These are phyloP conservation scores for Elongisporangium anandrum DNA, from an alignment of 352 stramenopile species.

Conservation along the genomic window DNA sequence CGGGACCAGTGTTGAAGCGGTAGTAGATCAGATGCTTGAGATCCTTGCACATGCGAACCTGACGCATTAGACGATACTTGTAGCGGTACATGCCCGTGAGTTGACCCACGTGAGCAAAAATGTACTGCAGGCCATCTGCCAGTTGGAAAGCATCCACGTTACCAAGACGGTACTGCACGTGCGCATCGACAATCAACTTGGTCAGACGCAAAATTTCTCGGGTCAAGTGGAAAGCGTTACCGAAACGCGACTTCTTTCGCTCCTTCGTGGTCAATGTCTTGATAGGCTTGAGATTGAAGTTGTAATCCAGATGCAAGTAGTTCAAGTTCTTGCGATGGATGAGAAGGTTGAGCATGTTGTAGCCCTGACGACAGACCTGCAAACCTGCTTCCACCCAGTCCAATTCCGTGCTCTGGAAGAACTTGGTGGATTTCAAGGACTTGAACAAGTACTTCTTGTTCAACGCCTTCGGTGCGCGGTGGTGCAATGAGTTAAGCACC, in stretches of 20 bases:
- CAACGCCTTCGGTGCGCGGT: slow-evolving; percentile 89
- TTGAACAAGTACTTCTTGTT: slow-evolving; percentile 99
- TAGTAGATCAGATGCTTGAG: slow-evolving; percentile 99
- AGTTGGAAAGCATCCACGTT: slow-evolving; percentile 99
- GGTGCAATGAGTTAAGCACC: slow-evolving; percentile 98
- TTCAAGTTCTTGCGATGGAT: slow-evolving; percentile 99
- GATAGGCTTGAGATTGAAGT: slow-evolving; percentile 99
- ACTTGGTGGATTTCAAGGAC: slow-evolving; percentile 99
- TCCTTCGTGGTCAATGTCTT: slow-evolving; percentile 99
- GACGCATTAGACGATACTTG: slow-evolving; percentile 98
- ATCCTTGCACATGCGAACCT: slow-evolving; percentile 99
- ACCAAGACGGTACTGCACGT: slow-evolving; percentile 99
- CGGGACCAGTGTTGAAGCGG: slow-evolving; percentile 99
- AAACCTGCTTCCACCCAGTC: slow-evolving; percentile 99
- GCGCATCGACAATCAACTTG: slow-evolving; percentile 99
- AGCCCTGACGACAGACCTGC: slow-evolving; percentile 97
- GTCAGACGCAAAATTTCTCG: slow-evolving; percentile 99
- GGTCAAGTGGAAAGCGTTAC: slow-evolving; percentile 95
- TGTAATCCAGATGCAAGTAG: slow-evolving; percentile 99
- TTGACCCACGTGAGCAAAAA: slow-evolving; percentile 99
- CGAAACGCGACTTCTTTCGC: slow-evolving; percentile 98
- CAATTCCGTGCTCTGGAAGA: slow-evolving; percentile 99
- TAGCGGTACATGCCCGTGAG: slow-evolving; percentile 99
- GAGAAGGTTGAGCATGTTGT: slow-evolving; percentile 99
- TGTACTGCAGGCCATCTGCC: slow-evolving; percentile 99